Base-by-base conservation (phyloP, 345 rosid species). In the Psidium friedrichsthalianum region DNA sequence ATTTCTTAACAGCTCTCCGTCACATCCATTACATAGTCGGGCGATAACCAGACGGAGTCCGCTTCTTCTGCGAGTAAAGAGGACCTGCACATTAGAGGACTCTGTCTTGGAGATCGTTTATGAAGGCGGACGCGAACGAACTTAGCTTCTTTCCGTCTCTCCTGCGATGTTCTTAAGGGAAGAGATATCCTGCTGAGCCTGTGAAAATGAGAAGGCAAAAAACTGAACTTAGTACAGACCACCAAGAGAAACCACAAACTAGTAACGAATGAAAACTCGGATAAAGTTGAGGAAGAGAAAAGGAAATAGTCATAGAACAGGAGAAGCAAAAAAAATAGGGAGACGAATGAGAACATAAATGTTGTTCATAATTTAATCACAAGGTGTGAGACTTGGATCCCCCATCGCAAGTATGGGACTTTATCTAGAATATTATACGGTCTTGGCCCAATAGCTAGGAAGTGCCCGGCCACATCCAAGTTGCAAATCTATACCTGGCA, bases 121-220 rank as follows among this genome's bases (percentile, higher is more conserved):
- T 92, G 82, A 97, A 89, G 56, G 90, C 87, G 5, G 99, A 97
- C 10, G 98, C 99, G 53, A 97, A 87, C 76, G 98, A 84, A 88
- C 95, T 92, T 8, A 97, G 94, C 92, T 92, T 96, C 93, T 94
- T 98, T 82, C 94, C 95, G 1, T 94, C 92, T 98, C 99, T 86
- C 98, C 98, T 0, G 99, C 99, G 3, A 97, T 94, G 90, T 91
- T 93, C 91, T 90, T 95, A 12, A 97, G 92, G 55, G 96, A 93
- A 24, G 98, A 96, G 58, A 97, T 90, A 88, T 96, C 99, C 85
- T 96, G 97, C 86, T 95, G 96, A 74, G 99, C 99, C 99, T 97
- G 94, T 57, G 27, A 85, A 53, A 81, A 49, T 4, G 8, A 53
- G 64, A 51, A 36, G 80, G 32, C 49, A 0, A 51, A n/a, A 54